A percentile compares a stretch with the other conserved stretches of the same genome.
Evolutionary conservation across 495 filamentous ascomycete genomes (phyloP).

Genomic region (Venustampulla echinocandica): DNA sequence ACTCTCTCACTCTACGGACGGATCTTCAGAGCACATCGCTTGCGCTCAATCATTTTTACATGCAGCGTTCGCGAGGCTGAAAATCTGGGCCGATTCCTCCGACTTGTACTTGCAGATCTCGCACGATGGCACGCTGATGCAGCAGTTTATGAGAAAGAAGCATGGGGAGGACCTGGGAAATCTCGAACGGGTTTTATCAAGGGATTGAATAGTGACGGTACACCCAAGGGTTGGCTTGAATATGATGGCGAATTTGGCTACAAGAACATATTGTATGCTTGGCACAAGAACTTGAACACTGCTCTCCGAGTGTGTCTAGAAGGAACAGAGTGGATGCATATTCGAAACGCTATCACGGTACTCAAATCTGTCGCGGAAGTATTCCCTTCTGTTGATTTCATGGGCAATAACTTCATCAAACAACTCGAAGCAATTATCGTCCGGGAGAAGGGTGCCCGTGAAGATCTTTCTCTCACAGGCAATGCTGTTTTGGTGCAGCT

Average conservation of each 20-base stretch:
- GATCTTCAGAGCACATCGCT: constrained; percentile 69
- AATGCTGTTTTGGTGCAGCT: constrained; percentile 75
- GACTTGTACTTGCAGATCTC: constrained; percentile 68
- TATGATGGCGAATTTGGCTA: constrained; percentile 62
- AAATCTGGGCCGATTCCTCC: constrained; percentile 81
- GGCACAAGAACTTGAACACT: constrained; percentile 70
- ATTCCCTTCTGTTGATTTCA: constrained; percentile 85
- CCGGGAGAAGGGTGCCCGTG: constrained; percentile 66
- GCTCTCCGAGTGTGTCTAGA: constrained; percentile 73
- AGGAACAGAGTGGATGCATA: constrained; percentile 91
- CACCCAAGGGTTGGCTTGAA: constrained; percentile 57
- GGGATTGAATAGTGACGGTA: constrained; percentile 54
- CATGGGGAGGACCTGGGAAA: constrained; percentile 37
- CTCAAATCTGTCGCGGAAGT: constrained; percentile 67
- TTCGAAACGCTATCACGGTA: constrained; percentile 89
- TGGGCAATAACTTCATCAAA: constrained; percentile 61
- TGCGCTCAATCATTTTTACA: constrained; percentile 73
- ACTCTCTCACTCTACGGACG: constrained; percentile 76
- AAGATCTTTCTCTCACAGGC: constrained; percentile 87
- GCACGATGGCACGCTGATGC: constrained; percentile 75
- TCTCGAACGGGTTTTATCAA: constrained; percentile 47
- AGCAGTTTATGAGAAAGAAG: constrained; percentile 68
- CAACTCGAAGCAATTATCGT: constrained; percentile 64
- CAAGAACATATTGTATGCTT: constrained; percentile 74
- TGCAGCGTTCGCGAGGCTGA: constrained; percentile 87